These are phyloP conservation scores for Aureobasidium namibiae DNA, from an alignment of 2,329 filamentous ascomycete species.

Conservation along the genomic window DNA sequence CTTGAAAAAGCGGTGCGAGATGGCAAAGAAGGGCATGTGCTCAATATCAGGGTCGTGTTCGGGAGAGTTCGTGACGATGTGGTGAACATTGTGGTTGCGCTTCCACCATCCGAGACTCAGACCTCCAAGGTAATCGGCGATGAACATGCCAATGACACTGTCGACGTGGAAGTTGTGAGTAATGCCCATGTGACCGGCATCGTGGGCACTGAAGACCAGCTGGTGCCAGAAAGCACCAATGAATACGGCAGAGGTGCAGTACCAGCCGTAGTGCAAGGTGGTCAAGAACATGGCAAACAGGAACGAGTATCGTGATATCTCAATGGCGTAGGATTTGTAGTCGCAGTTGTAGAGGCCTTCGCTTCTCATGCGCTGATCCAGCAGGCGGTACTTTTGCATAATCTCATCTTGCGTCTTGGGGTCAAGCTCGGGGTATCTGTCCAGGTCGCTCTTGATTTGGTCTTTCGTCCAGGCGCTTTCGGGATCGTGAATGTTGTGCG, in stretches of 20 bases:
- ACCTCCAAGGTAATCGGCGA: conserved; percentile 83
- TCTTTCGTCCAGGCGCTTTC: conserved; percentile 61
- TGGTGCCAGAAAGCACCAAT: conserved; percentile 90
- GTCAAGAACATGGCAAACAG: conserved; percentile 56
- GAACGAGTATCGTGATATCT: conserved; percentile 61
- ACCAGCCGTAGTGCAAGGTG: conserved; percentile 35
- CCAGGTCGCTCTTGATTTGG: conserved; percentile 65
- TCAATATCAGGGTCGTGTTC: conserved; percentile 93
- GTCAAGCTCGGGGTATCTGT: conserved; percentile 75
- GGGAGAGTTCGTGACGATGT: conserved; percentile 68
- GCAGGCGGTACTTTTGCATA: conserved; percentile 68
- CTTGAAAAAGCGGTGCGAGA: conserved; percentile 57
- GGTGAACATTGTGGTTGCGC: conserved; percentile 35
- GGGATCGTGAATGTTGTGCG: conserved; percentile 39
- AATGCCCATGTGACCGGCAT: conserved; percentile 95
- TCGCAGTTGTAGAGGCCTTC: conserved; percentile 79
- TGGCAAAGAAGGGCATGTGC: conserved; percentile 62
- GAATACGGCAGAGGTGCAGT: conserved; percentile 58
- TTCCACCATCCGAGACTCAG: conserved; percentile 79
- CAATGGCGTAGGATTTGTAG: conserved; percentile 69
- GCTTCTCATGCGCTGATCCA: conserved; percentile 62
- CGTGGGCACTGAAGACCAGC: conserved; percentile 85
- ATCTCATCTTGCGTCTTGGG: conserved; percentile 64
- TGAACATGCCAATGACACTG: conserved; percentile 76
- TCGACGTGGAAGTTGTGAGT: conserved; percentile 83